Base-by-base conservation (phyloP, 306 rosid genomes). In the Alnus rubra region DNA sequence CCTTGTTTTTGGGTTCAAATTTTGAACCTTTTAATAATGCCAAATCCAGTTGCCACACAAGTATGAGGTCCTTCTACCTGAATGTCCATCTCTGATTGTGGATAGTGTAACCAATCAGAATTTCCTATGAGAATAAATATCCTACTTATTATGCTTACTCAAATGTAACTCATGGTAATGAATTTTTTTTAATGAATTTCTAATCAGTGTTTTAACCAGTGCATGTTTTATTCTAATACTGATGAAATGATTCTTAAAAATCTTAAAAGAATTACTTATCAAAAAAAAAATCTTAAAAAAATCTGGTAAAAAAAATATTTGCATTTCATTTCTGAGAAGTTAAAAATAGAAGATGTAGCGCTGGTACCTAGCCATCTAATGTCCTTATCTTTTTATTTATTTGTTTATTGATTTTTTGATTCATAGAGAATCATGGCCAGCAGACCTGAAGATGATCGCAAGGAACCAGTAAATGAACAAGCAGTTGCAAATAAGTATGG, bases 401-500 rank as follows among this genome's bases (percentile, higher is more conserved):
- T 83, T 35, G 0, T 30, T 2, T 72, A 15, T 51, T 5, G 7
- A n/a, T 54, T 72, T 67, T 51, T n/a, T 71, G 69, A 39, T 80
- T 59, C 59, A 48, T 18, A 35, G 88, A 84, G 87, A 78, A 87
- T 70, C 83, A 92, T 92, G 97, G 94, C 95, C 56, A 82, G 84
- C 78, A 83, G 48, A 65, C 79, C 81, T 30, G 98, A 88, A 85
- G 84, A 85, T 71, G 92, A 88, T 62, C 87, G 75, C 75, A 85
- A 76, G 74, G 98, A 94, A 82, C 93, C 91, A 16, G 73, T 90
- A 74, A 95, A 95, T 69, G 98, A 95, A 71, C 98, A 92, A 88
- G 91, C 87, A 48, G 87, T 92, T 15, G 98, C 98, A 56, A 95
- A 95, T 83, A 86, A 80, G 87, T 95, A 92, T 65, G 97, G 90